Evolutionary conservation across 129 eudicot genomes (phyloP).

Genomic region (Pseudognaphalium luteoalbum): DNA sequence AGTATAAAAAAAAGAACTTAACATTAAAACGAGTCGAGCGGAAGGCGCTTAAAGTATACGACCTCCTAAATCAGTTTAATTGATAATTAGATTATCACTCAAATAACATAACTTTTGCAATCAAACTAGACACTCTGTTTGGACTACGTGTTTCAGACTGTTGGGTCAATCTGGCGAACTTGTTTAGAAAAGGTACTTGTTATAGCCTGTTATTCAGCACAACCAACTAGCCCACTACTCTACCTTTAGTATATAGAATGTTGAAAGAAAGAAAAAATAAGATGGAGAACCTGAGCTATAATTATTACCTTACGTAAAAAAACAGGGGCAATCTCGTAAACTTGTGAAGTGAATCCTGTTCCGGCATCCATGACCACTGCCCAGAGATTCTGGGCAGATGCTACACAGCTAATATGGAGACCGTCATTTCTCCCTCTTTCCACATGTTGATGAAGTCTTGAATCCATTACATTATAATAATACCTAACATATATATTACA

Average conservation of each 20-base stretch:
- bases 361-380: slow-evolving; percentile 92
- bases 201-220: too few relatives aligned
- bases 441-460: slow-evolving; percentile 71
- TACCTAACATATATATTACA: slow-evolving; percentile 42
- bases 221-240: not conserved
- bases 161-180: not conserved
- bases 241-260: not conserved
- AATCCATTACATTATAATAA: slow-evolving; percentile 76
- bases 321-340: slow-evolving; percentile 68
- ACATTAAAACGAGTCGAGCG: too few relatives aligned
- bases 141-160: not conserved
- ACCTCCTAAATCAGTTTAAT: too few relatives aligned
- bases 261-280: not conserved
- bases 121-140: too few relatives aligned
- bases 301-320: slow-evolving; percentile 75
- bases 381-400: slow-evolving; percentile 73
- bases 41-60: too few relatives aligned
- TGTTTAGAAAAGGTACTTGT: too few relatives aligned
- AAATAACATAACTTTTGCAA: too few relatives aligned
- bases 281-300: not conserved
- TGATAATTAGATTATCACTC: too few relatives aligned
- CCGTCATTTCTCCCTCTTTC: slow-evolving; percentile 84
- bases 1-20: not conserved
- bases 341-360: slow-evolving; percentile 73
- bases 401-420: slow-evolving; percentile 62